Percentiles rank a stretch among this genome's conserved stretches.
phyloP scores from a whole-genome alignment of 2,329 filamentous ascomycete species.

The Trichoderma pleuroti region DNA sequence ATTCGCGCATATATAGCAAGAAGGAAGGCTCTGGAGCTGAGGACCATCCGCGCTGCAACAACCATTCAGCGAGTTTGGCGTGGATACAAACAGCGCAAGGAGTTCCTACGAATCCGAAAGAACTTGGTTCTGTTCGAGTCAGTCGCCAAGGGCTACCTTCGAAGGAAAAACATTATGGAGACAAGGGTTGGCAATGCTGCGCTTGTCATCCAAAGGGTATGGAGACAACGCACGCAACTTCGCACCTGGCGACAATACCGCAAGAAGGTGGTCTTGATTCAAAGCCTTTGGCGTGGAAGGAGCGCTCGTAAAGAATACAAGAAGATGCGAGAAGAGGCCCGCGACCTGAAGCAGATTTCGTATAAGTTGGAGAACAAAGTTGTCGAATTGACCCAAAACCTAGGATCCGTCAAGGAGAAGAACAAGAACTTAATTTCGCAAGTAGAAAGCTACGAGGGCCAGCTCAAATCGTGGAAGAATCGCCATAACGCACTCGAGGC shows the following conservation, averaged over 20 bases:
- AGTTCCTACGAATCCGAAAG: conserved; percentile 72
- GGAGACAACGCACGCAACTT: conserved; percentile 76
- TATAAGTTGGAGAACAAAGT: conserved; percentile 99
- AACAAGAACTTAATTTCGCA: conserved; percentile 87
- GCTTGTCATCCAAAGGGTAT: conserved; percentile 82
- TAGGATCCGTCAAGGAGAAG: conserved; percentile 88
- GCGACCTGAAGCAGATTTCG: conserved; percentile 98
- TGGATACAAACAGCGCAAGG: conserved; percentile 83
- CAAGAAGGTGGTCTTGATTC: conserved; percentile 81
- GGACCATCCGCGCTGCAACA: conserved; percentile 81
- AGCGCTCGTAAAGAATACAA: conserved; percentile 81
- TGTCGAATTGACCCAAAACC: conserved; percentile 89
- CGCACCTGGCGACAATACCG: conserved; percentile 84
- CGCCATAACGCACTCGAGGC: conserved; percentile 86
- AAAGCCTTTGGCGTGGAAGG: conserved; percentile 89
- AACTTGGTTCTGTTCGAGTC: conserved; percentile 88
- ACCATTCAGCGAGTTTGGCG: conserved; percentile 95
- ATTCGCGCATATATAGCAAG: conserved; percentile 76
- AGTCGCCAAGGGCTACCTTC: conserved; percentile 84
- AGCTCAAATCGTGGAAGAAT: conserved; percentile 94
- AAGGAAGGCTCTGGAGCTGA: conserved; percentile 72
- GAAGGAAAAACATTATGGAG: conserved; percentile 88
- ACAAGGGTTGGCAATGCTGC: conserved; percentile 90
- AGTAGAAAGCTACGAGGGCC: conserved; percentile 91
- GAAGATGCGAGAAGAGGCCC: conserved; percentile 85